Evolutionary conservation across 768 basidiomycete genomes (phyloP), one percentile per base, ranked within the genome.

Genomic region (Jaapia argillacea): DNA sequence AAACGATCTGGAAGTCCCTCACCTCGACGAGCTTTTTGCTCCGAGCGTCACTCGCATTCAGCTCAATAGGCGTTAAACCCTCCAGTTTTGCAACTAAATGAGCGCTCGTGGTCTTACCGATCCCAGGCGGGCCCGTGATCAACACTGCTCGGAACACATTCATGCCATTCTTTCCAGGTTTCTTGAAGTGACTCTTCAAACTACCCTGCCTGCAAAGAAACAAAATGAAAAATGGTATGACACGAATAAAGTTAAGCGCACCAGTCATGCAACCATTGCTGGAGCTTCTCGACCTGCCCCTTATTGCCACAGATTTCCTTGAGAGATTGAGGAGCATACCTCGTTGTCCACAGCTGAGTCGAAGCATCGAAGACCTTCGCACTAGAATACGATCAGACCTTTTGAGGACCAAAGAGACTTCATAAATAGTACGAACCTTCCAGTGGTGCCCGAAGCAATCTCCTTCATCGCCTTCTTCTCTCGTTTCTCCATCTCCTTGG

Each of bases 21-120:
- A 88, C 91, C 76, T 98, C 93, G 20, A 98, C 81, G 27, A 99
- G 77, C 62, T 94, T 96, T 71, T 98, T 98, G 59, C 91, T 97
- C 47, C 96, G 69, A 2, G 86, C 73, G 53, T 98, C 96, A 61
- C 91, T 94, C 1, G 96, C 96, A 55, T 99, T 99, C 45, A 98
- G 68, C 57, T 99, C 96, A 45, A 99, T 88, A 1, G 93, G 85
- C 2, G 82, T 88, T 52, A 84, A 96, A 0, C 93, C 94, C 23
- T 76, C 88, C n/a, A 87, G 62, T 55, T 86, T 85, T 2, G 93
- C 93, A 51, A 85, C 84, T 23, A 99, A 57, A 62, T 99, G 96
- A 2, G 94, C 96, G 47, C 85, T 84, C 1, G 92, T 96, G 3
- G 96, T 99, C 67, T 98, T 99, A 20, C 94, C 96, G 41, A 98